These are phyloP conservation scores for Salix brachista DNA, from an alignment of 345 rosid species.

Conservation along the genomic window DNA sequence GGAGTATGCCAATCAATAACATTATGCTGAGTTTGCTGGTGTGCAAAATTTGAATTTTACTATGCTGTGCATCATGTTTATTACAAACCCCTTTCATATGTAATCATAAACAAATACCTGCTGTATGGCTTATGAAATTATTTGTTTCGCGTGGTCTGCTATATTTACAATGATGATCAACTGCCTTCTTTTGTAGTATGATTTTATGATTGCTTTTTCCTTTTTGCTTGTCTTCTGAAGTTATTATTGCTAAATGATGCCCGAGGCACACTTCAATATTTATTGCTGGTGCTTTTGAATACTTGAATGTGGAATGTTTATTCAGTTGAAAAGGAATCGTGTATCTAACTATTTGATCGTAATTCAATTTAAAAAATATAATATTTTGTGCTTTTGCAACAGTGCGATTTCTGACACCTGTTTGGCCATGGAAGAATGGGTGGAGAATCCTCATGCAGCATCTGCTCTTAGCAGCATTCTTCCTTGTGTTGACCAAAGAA, in stretches of 20 bases:
- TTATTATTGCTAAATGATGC: no score
- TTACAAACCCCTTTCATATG: background rate
- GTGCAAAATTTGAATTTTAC: background rate
- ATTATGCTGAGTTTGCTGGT: conserved; percentile 11
- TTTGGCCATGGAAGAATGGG: conserved; percentile 94
- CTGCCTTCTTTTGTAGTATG: background rate
- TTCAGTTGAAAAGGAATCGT: background rate
- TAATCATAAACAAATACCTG: background rate
- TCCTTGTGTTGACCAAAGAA: conserved; percentile 86
- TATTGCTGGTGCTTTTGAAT: background rate
- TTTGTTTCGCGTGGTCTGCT: background rate
- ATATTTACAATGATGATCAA: background rate
- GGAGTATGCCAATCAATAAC: background rate
- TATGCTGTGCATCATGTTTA: background rate
- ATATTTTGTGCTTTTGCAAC: conserved; percentile 12
- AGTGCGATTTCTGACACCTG: conserved; percentile 88
- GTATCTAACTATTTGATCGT: background rate
- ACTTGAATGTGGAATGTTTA: background rate
- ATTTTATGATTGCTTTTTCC: background rate
- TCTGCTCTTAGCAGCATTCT: conserved; percentile 90
- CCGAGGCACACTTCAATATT: no score
- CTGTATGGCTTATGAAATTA: background rate
- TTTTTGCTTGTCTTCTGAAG: background rate
- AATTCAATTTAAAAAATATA: background rate
- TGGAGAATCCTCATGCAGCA: conserved; percentile 76